Percentiles rank a stretch among this genome's conserved stretches.
phyloP scores from a whole-genome alignment of 1,284 basidiomycete species.

The Rhizoctonia solani region DNA sequence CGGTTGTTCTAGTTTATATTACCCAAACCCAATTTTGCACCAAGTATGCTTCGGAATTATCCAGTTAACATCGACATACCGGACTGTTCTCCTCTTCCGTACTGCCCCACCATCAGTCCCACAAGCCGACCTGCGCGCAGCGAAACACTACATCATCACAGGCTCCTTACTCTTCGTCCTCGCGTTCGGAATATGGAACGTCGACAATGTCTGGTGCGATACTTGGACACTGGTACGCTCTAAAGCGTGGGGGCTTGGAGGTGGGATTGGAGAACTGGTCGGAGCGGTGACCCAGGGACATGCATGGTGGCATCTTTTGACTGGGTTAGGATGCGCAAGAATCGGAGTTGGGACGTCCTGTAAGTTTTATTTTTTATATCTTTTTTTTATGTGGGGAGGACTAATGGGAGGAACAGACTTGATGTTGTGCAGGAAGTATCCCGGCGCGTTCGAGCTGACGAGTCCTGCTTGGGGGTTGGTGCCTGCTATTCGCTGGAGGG shows the following conservation, averaged over 20 bases:
- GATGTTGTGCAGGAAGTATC: constrained; percentile 22
- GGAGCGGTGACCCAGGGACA: constrained; percentile 41
- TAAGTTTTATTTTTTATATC: constrained; percentile 44
- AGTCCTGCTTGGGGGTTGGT: constrained; percentile 1
- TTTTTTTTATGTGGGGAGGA: background rate
- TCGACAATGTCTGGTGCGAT: constrained; percentile 55
- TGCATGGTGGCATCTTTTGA: constrained; percentile 56
- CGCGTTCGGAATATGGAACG: constrained; percentile 55
- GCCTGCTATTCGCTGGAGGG: constrained; percentile 7
- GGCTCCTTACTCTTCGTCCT: constrained; percentile 46
- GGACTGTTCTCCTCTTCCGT: constrained; percentile 42
- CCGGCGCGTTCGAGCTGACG: constrained; percentile 19
- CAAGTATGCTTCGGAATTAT: constrained; percentile 54
- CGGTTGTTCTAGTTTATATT: constrained; percentile 45
- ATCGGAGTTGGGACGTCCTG: constrained; percentile 49
- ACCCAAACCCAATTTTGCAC: constrained; percentile 56
- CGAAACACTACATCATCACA: constrained; percentile 39
- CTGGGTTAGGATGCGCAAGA: constrained; percentile 51
- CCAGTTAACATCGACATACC: constrained; percentile 42
- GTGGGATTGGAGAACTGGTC: constrained; percentile 39
- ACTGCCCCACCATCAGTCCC: constrained; percentile 28
- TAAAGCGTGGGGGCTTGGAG: constrained; percentile 43
- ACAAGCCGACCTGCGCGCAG: background rate
- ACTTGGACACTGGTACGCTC: constrained; percentile 38
- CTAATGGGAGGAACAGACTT: background rate